Conservation (phyloP, 768 basidiomycete genomes). For the Kwoniella bestiolae region DNA sequence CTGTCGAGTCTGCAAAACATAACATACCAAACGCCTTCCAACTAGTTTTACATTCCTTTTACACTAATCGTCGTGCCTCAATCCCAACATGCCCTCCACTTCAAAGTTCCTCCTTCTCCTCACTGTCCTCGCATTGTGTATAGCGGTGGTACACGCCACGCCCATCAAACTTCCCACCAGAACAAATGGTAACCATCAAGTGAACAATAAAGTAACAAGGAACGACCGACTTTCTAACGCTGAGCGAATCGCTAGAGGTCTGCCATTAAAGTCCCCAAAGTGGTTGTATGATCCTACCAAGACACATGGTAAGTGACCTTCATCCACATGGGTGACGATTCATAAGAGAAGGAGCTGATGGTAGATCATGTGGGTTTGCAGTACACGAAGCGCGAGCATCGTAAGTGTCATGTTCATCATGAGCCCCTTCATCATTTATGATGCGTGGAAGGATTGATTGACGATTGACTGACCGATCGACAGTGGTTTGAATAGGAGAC, state of each 20-base stretch:
- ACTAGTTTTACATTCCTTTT: neutral
- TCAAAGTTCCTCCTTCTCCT: constrained; percentile 8
- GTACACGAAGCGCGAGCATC: neutral
- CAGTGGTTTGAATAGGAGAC: neutral
- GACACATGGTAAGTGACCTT: constrained; percentile 9
- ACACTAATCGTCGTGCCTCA: too few species aligned
- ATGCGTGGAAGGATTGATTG: neutral
- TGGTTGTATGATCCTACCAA: constrained; percentile 14
- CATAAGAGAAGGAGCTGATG: neutral
- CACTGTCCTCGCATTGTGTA: constrained; percentile 2
- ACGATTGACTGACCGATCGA: too few species aligned
- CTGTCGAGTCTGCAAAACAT: too few species aligned
- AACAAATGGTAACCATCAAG: neutral
- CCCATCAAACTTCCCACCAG: neutral
- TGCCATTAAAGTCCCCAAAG: neutral
- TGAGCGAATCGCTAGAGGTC: constrained; percentile 13
- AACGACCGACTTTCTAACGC: constrained; percentile 14
- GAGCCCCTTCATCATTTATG: neutral
- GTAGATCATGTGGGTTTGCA: neutral
- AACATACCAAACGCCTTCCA: too few species aligned
- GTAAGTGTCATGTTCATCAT: neutral
- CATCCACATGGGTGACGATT: neutral
- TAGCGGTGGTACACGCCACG: neutral
- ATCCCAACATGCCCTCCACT: neutral
- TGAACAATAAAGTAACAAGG: neutral